Base-by-base conservation (phyloP, 2,329 filamentous ascomycete genomes). In the Trichophyton simii region DNA sequence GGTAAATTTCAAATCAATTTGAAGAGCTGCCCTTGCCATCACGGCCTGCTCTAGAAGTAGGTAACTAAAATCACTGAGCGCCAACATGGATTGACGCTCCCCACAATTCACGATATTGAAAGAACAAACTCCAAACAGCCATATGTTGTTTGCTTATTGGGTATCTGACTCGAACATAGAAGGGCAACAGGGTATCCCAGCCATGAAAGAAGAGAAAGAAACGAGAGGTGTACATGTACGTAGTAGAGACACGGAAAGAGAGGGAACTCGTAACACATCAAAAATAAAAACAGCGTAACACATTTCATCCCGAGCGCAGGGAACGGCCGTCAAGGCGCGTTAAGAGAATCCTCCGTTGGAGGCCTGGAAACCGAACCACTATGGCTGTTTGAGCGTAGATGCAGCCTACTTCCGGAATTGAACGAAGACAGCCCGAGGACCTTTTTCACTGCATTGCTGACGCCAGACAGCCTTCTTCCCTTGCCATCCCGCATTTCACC, bases 401-500 rank as follows among this genome's bases (percentile, higher is more conserved):
- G 73, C 63, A 76, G 75, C 1, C 73, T 69, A 61, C 72, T 70
- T 13, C 61, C 62, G 15, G 67, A 63, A 65, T 71, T 68, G 57
- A 71, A 67, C 42, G 69, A 65, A 0, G 70, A 71, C 55, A 76
- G 69, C 15, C 74, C 70, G 25, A 76, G 65, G 0, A 76, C 74
- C 63, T 76, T 76, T 57, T 73, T 73, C 62, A 76, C 72, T 1
- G 74, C 72, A 48, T 68, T 73, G 9, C 71, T 74, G 48, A 76
- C 73, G 8, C 72, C 70, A 0, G 70, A 72, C 20, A 71, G 67
- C 2, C 69, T 62, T 59, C 28, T 31, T 31, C 31, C 28, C 46
- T 59, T 59, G 11, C 50, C 50, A 36, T 55, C 50, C 34, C 28
- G 25, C 22, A 55, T n/a, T 36, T 55, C 50, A 22, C 13, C 36